Percentiles rank a stretch among this genome's conserved stretches.
phyloP scores from a whole-genome alignment of 208 protist species.

The Leishmania guyanensis region DNA sequence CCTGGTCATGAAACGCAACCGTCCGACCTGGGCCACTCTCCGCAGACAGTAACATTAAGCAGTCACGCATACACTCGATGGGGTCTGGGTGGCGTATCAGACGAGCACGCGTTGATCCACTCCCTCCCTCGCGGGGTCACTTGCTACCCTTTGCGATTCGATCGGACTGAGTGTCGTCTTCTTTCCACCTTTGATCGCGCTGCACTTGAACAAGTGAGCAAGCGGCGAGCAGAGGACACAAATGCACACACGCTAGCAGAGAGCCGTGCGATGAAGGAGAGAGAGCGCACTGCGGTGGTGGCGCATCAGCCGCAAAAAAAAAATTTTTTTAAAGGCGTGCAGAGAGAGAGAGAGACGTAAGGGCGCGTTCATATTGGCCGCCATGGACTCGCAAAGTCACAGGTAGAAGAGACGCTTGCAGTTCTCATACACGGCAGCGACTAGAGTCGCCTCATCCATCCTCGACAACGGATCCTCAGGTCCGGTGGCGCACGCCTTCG shows the following conservation, averaged over 20 bases:
- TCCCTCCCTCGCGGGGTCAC: not conserved
- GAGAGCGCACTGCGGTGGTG: not conserved
- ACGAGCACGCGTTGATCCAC: not conserved
- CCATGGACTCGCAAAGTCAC: not conserved
- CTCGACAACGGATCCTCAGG: not conserved
- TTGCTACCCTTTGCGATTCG: not conserved
- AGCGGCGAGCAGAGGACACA: not conserved
- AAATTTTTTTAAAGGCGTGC: no score
- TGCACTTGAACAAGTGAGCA: not conserved
- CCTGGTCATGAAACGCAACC: not conserved
- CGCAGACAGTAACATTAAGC: not conserved
- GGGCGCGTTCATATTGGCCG: not conserved
- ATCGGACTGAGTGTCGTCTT: not conserved
- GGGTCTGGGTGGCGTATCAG: not conserved
- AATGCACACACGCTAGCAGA: not conserved
- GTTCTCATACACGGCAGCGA: slow-evolving; percentile 48
- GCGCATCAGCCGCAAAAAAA: not conserved
- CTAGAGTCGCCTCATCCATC: slow-evolving; percentile 40
- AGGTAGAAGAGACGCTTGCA: slow-evolving; percentile 44
- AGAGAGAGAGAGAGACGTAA: not conserved
- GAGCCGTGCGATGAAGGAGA: no score
- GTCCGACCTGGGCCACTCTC: not conserved
- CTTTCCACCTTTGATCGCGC: not conserved
- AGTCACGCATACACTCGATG: not conserved
- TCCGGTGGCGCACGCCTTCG: slow-evolving; percentile 5